Base-by-base conservation (phyloP, 225 moss, liverwort and hornwort genomes). In the Asterella californica region DNA sequence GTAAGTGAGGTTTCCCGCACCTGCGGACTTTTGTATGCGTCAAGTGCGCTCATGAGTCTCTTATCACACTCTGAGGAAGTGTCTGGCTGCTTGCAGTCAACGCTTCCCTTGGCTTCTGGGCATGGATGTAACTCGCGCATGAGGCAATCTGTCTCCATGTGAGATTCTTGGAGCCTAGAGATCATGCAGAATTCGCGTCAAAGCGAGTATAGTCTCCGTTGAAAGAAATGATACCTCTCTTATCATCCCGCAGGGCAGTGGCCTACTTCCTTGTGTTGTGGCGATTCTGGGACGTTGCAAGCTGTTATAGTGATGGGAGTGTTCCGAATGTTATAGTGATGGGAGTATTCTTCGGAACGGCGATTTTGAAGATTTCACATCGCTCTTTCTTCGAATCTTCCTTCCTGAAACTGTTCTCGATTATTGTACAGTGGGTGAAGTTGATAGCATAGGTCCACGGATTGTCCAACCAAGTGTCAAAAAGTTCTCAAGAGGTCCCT, bases 351-450 rank as follows among this genome's bases (percentile, higher is more conserved):
- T 84, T 27, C 70, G 25, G 55, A 84, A 84, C 22, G 84, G 84
- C 14, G 69, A 81, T 74, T 84, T 84, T n/a, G 84, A 84, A 59
- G 80, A 77, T 6, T 53, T 84, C n/a, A n/a, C n/a, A n/a, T n/a
- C n/a, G n/a, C n/a, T n/a, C n/a, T n/a, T n/a, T n/a, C n/a, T n/a
- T n/a, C n/a, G n/a, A n/a, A n/a, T n/a, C n/a, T n/a, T n/a, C n/a
- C n/a, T n/a, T n/a, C n/a, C n/a, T n/a, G n/a, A n/a, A n/a, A n/a
- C n/a, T n/a, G n/a, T n/a, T n/a, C n/a, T n/a, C n/a, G n/a, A n/a
- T n/a, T n/a, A n/a, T n/a, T n/a, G n/a, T n/a, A n/a, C n/a, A n/a
- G n/a, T n/a, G n/a, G n/a, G n/a, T n/a, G n/a, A n/a, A n/a, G n/a
- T n/a, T n/a, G n/a, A n/a, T n/a, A n/a, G n/a, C n/a, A n/a, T n/a